Percentiles rank a stretch among this genome's conserved stretches.
These are phyloP conservation scores for Trichoderma erinaceum DNA, from an alignment of 495 filamentous ascomycete species.

Conservation along the genomic window DNA sequence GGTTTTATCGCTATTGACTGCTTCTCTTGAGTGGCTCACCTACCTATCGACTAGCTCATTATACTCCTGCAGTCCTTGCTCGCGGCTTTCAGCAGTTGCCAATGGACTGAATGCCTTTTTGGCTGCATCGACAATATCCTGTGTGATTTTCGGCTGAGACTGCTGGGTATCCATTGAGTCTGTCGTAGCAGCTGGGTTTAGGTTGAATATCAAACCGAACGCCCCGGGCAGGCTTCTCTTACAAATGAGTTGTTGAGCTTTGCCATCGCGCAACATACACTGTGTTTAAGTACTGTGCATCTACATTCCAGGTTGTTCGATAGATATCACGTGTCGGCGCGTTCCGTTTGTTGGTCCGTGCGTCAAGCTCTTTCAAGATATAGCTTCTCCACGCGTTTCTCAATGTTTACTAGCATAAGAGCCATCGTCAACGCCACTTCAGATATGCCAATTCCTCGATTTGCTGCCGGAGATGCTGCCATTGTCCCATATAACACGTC, in stretches of 20 bases:
- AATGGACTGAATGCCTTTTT: slow-evolving; percentile 38
- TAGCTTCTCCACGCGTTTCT: slow-evolving; percentile 13
- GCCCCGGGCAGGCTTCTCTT: not conserved
- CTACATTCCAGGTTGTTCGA: not conserved
- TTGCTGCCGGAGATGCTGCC: not conserved
- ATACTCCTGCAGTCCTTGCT: slow-evolving; percentile 31
- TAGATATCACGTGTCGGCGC: slow-evolving; percentile 14
- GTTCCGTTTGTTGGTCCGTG: not conserved
- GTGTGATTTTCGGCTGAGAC: slow-evolving; percentile 25
- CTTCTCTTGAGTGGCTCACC: slow-evolving; percentile 17
- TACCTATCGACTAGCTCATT: slow-evolving; percentile 38
- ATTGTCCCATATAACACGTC: not conserved
- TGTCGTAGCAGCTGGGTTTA: slow-evolving; percentile 20
- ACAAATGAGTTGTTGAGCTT: not conserved
- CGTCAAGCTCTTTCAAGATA: not conserved
- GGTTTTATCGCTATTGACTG: slow-evolving; percentile 18
- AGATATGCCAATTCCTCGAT: slow-evolving; percentile 2
- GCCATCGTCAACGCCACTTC: not conserved
- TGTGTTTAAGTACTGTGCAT: not conserved
- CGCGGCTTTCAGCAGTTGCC: slow-evolving; percentile 23
- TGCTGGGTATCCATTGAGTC: slow-evolving; percentile 18
- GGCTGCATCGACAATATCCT: slow-evolving; percentile 31
- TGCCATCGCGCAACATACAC: not conserved
- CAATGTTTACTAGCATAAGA: slow-evolving; percentile 1
- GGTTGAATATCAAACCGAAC: not conserved